A percentile compares a stretch with the other conserved stretches of the same genome.
Conservation (phyloP, 331 rosid genomes). For the Rosa hybrid region DNA sequence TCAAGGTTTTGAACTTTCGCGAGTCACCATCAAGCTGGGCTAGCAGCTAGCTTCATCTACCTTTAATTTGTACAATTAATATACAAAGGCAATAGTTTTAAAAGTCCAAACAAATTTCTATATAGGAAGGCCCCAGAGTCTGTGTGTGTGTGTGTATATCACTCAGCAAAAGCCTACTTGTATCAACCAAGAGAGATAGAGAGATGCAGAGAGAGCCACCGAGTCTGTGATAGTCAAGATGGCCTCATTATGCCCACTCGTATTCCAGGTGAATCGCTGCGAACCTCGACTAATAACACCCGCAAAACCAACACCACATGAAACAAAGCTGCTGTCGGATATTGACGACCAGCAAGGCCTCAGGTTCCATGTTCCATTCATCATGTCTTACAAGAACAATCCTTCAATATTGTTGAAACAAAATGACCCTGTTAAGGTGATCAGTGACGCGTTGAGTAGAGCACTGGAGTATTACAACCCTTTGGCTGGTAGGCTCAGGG, state of each 20-base stretch:
- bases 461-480: slow-evolving; percentile 48
- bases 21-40: no score
- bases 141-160: no score
- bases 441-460: slow-evolving; percentile 17
- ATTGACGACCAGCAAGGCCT: slow-evolving; percentile 36
- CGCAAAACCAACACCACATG: slow-evolving; percentile 29
- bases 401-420: background rate
- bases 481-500: slow-evolving; percentile 43
- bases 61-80: no score
- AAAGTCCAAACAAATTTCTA: no score
- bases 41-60: no score
- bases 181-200: no score
- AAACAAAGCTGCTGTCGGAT: slow-evolving; percentile 38
- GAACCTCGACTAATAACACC: slow-evolving; percentile 21
- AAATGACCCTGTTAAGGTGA: background rate
- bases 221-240: background rate
- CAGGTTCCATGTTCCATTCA: slow-evolving; percentile 30
- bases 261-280: slow-evolving; percentile 4
- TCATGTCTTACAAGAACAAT: slow-evolving; percentile 22
- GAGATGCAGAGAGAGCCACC: no score
- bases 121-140: no score
- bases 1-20: no score
- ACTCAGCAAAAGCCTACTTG: no score
- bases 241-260: background rate
- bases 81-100: no score